Conservation (phyloP, 257 asterid species). For the Solanum pennellii region DNA sequence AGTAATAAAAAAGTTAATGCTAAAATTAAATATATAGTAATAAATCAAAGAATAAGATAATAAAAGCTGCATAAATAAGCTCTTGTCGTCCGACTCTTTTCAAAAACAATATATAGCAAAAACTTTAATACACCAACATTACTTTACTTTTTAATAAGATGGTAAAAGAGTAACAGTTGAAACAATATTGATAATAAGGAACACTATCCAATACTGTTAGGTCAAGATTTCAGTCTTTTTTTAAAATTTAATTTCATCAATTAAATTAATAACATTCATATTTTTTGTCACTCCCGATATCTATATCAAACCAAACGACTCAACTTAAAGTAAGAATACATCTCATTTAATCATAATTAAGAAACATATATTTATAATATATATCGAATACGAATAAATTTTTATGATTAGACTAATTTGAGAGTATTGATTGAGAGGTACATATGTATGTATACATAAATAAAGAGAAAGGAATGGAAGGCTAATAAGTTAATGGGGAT, state of each 20-base stretch:
- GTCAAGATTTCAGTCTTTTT: no score
- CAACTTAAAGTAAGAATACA: neutral
- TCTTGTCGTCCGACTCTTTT: neutral
- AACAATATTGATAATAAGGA: neutral
- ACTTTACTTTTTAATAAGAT: neutral
- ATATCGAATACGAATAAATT: neutral
- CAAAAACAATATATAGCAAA: neutral
- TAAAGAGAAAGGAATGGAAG: neutral
- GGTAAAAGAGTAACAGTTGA: neutral
- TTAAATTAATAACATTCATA: neutral
- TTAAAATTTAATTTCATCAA: neutral
- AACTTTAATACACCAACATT: neutral
- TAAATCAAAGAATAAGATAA: neutral
- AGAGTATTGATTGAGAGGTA: neutral
- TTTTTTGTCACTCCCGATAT: neutral
- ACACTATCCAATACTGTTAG: neutral
- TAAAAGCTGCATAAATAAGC: neutral
- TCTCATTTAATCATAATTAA: neutral
- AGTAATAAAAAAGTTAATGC: neutral
- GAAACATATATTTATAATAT: no score
- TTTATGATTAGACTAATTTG: neutral
- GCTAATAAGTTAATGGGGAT: conserved; percentile 13
- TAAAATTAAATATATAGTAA: neutral
- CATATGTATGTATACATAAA: no score
- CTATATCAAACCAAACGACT: neutral